Evolutionary conservation across 768 basidiomycete species (phyloP), one percentile per base, ranked within the genome.

Genomic region (Phanerodontia chrysosporium): DNA sequence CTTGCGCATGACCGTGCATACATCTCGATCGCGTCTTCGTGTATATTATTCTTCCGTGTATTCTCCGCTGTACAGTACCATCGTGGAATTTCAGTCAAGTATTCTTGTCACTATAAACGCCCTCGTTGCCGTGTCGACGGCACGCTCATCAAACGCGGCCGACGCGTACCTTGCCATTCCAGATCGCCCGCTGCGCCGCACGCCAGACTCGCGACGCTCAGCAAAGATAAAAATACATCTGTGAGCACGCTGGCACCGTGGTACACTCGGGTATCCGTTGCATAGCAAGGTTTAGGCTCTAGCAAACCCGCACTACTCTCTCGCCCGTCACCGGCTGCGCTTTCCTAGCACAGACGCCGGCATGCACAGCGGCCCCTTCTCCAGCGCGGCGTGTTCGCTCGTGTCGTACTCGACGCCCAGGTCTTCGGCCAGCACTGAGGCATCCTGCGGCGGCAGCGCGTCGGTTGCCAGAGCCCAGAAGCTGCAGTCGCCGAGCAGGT

Each of bases 361-460:
- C 18, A 66, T 70, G 65, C 85, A 90, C 27, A 93, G 74, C 54
- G 82, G 69, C 3, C 86, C 79, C 42, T 77, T 75, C 72, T 94
- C 93, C 28, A 95, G 72, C 25, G 72, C 74, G 35, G 64, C 63
- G 64, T 92, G 90, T 71, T 95, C 93, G 2, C 78, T 65, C 12
- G 88, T 84, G 65, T 96, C 94, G 42, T 76, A 74, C 68, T 91
- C 90, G 59, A 95, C 83, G 1, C 92, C 93, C 32, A 95, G 83
- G 55, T 89, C 85, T 68, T 95, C 94, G 22, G 81, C 82, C 10
- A 95, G 84, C 42, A 72, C 75, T 10, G 73, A 64, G 0, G 85
- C 81, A 49, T 92, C 86, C 67, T 84, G 83, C 42, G 88, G 85
- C 2, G 86, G 68, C 3, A 91, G 71, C 9, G 83, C 69, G 54